Evolutionary conservation across 805 yeast genomes (phyloP), one percentile per base, ranked within the genome.

Genomic region (Lipomyces sp.): DNA sequence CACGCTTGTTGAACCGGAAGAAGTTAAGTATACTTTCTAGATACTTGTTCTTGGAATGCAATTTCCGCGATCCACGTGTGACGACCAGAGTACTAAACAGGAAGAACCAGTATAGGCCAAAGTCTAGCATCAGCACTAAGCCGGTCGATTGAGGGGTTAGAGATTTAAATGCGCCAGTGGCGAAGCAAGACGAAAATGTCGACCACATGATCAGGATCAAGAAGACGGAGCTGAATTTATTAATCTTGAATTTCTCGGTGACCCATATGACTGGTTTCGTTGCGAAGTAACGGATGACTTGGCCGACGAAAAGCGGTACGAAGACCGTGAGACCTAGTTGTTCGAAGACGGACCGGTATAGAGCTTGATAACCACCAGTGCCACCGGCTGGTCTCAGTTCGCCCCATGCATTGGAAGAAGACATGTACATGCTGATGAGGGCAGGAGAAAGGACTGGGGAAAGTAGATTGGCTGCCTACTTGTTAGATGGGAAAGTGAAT

Each of bases 381-480:
- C 33, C 29, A 10, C 86, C 77, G 42, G 58, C 42, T 10, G 71
- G 71, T 35, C 69, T 56, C 6, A 60, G 24, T 13, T 65, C 73
- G n/a, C 81, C 74, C 3, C 85, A 88, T 0, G 89, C 87, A 2
- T 97, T 96, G 73, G 91, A 90, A 4, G 94, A 97, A 1, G 81
- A 75, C 34, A 83, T 80, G 78, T 81, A 92, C 87, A 92, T 80
- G 74, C 91, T 96, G 2, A 88, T 83, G 59, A 92, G 77, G 0
- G 96, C 94, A 0, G 97, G 97, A 0, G 97, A 90, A 24, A 92
- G 82, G 72, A 92, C 92, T 0, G 95, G 95, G 1, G 97, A 97
- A 45, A 91, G 75, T 56, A 92, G 74, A 74, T 92, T 92, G 24
- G 66, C 70, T 57, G 48, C 11, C 29, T 24, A 50, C 34, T 0